Evolutionary conservation across 805 yeast genomes (phyloP).

Genomic region (Yamadazyma kitorensis): DNA sequence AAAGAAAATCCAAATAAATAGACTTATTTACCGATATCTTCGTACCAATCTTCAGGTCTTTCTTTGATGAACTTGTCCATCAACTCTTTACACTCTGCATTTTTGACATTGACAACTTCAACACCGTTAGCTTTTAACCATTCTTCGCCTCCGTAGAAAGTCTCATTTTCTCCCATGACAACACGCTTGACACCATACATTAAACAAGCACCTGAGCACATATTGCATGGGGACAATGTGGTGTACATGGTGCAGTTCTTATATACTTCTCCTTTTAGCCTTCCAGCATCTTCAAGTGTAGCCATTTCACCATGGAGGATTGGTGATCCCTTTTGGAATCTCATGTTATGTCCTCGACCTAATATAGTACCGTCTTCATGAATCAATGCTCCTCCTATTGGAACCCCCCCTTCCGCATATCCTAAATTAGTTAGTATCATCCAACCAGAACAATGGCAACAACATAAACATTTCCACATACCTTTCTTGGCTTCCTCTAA

Average conservation of each 20-base stretch:
- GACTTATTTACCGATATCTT: conserved; percentile 65
- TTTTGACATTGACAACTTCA: conserved; percentile 62
- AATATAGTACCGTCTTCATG: conserved; percentile 74
- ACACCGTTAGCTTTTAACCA: conserved; percentile 65
- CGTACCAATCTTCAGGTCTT: conserved; percentile 76
- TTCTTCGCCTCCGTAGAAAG: conserved; percentile 81
- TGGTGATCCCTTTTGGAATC: conserved; percentile 82
- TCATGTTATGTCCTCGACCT: conserved; percentile 87
- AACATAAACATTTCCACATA: conserved; percentile 19
- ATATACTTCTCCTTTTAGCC: conserved; percentile 76
- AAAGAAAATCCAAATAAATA: no score
- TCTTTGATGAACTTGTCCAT: conserved; percentile 79
- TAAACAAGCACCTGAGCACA: conserved; percentile 93
- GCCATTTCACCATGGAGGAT: conserved; percentile 91
- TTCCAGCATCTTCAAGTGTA: conserved; percentile 86
- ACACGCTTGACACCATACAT: conserved; percentile 85
- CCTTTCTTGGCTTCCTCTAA: conserved; percentile 68
- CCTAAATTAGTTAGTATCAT: conserved; percentile 36
- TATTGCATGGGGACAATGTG: conserved; percentile 87
- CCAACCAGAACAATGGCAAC: neutral
- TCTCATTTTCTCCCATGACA: conserved; percentile 85
- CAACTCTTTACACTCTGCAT: conserved; percentile 60
- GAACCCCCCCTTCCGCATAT: conserved; percentile 83
- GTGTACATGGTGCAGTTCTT: conserved; percentile 89
- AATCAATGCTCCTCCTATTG: conserved; percentile 78